These are phyloP conservation scores for Puccinia polysora DNA, from an alignment of 1,284 basidiomycete genomes.

Conservation along the genomic window DNA sequence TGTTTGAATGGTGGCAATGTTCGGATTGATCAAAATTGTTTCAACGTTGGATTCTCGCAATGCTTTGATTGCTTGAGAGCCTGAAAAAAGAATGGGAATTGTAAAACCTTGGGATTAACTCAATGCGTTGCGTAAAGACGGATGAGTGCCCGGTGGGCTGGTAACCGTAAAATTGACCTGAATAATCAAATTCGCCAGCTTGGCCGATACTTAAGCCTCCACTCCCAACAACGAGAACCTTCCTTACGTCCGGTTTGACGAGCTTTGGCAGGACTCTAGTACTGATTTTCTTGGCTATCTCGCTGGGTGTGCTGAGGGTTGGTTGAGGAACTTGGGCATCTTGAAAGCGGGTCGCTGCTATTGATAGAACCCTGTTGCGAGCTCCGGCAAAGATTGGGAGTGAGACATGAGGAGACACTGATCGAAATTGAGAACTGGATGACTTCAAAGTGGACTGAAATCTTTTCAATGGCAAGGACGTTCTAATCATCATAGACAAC, in stretches of 20 bases:
- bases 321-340: constrained; percentile 11
- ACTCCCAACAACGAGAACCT: constrained; percentile 92
- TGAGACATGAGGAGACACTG: constrained; percentile 3
- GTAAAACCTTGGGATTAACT: not conserved
- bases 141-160: too few species aligned
- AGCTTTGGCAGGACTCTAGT: constrained; percentile 83
- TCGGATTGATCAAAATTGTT: constrained; percentile 93
- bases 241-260: constrained; percentile 80
- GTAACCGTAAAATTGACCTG: constrained; percentile 58
- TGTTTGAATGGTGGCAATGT: constrained; percentile 95
- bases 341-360: constrained; percentile 17
- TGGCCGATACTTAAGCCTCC: constrained; percentile 97
- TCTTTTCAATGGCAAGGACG: constrained; percentile 28
- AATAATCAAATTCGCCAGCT: constrained; percentile 99
- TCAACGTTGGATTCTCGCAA: constrained; percentile 91
- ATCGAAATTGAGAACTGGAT: not conserved
- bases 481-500: constrained; percentile 23
- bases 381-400: not conserved
- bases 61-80: constrained; percentile 95
- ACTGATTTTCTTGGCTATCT: constrained; percentile 81
- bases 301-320: constrained; percentile 63
- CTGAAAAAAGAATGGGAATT: constrained; percentile 48
- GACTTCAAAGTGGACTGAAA: constrained; percentile 6
- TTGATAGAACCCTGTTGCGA: constrained; percentile 12
- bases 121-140: constrained; percentile 14